A percentile compares a stretch with the other conserved stretches of the same genome.
phyloP scores from a whole-genome alignment of 805 yeast species.

The Teunomyces barrocoloradensis region DNA sequence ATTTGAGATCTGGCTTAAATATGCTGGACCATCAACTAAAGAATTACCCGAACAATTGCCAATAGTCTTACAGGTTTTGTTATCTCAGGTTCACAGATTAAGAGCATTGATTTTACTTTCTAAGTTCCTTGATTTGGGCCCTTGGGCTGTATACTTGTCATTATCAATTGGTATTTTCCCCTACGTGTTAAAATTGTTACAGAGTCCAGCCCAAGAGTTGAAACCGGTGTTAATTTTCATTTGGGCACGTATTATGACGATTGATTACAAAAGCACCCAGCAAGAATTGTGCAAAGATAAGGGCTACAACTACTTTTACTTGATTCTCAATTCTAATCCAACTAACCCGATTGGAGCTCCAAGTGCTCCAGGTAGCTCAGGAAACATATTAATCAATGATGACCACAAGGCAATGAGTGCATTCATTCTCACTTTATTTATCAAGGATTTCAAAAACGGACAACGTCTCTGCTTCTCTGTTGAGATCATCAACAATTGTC shows the following conservation, averaged over 20 bases:
- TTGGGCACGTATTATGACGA: slow-evolving; percentile 98
- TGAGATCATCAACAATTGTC: slow-evolving; percentile 67
- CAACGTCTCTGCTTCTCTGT: slow-evolving; percentile 76
- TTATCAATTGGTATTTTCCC: slow-evolving; percentile 95
- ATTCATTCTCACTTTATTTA: slow-evolving; percentile 80
- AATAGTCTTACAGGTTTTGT: slow-evolving; percentile 83
- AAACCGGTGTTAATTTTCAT: slow-evolving; percentile 93
- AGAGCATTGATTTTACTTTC: slow-evolving; percentile 83
- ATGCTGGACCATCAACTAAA: slow-evolving; percentile 73
- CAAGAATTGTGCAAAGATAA: slow-evolving; percentile 88
- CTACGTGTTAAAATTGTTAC: slow-evolving; percentile 82
- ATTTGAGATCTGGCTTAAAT: slow-evolving; percentile 92
- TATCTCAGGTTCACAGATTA: slow-evolving; percentile 91
- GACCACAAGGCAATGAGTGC: slow-evolving; percentile 97
- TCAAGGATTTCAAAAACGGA: slow-evolving; percentile 74
- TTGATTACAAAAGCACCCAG: slow-evolving; percentile 86
- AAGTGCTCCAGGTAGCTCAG: slow-evolving; percentile 28
- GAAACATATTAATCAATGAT: slow-evolving; percentile 49
- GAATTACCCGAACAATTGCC: slow-evolving; percentile 95
- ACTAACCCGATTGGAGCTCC: slow-evolving; percentile 29
- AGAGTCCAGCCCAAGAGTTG: slow-evolving; percentile 92
- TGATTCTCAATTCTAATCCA: slow-evolving; percentile 57
- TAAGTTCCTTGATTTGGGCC: slow-evolving; percentile 87
- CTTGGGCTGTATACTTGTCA: slow-evolving; percentile 95
- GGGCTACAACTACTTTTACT: slow-evolving; percentile 83